Base-by-base conservation (phyloP, 495 filamentous ascomycete species). In the Talaromyces borbonicus region DNA sequence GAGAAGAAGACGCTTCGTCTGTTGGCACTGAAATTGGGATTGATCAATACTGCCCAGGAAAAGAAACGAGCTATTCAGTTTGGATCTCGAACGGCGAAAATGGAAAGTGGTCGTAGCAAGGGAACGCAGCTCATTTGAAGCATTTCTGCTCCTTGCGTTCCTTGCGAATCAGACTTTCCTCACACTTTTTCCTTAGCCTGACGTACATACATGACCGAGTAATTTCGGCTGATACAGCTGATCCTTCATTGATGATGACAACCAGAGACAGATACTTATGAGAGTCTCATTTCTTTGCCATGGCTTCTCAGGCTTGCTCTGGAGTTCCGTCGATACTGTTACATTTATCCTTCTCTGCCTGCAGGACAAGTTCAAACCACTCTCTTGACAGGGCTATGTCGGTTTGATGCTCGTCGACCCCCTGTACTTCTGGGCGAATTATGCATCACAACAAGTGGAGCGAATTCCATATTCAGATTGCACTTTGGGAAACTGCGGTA, bases 61-160 rank as follows among this genome's bases (percentile, higher is more conserved):
- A 95, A 92, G 72, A 99, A 99, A 62, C 74, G 92, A 52, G 92
- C 92, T 11, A 87, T 90, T 41, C 87, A 94, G 60, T 94, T 94
- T 56, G 87, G 87, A 23, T 77, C 87, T 5, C 71, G 86, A 49
- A 92, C 85, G 8, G 87, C 87, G 8, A 93, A 88, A 61, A 90
- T 93, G 79, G 82, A 87, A 56, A 69, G 57, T 42, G 83, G 87
- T 9, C 78, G 67, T 49, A 79, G 70, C 11, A 88, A 83, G 56
- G 87, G 87, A 1, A 90, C 85, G n/a, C n/a, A n/a, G n/a, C n/a
- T n/a, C n/a, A n/a, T n/a, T n/a, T n/a, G n/a, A n/a, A n/a, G n/a
- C n/a, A n/a, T n/a, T n/a, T n/a, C n/a, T n/a, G n/a, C n/a, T n/a
- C n/a, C n/a, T n/a, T n/a, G n/a, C n/a, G n/a, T n/a, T n/a, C n/a